Conservation (phyloP, 176 grass and related monocot species). For the Luzula sylvatica region DNA sequence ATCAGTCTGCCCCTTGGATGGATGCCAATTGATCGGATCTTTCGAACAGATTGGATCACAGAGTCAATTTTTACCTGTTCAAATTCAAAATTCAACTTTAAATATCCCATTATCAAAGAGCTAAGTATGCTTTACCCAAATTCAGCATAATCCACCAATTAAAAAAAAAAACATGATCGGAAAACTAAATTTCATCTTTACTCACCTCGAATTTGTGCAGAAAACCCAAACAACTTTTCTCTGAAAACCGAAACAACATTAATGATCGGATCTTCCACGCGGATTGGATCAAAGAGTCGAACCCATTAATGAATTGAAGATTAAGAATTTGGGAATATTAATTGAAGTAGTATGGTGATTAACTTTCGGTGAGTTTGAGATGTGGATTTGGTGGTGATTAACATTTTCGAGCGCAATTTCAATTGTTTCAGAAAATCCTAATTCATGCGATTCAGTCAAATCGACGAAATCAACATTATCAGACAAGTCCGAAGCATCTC, state of each 20-base stretch:
- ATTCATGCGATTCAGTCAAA: constrained; percentile 6
- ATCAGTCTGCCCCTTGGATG: too few relatives aligned
- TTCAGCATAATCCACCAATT: too few relatives aligned
- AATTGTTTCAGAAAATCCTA: too few relatives aligned
- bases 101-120: too few relatives aligned
- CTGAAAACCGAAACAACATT: neutral
- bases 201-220: neutral
- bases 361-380: constrained; percentile 17
- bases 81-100: too few relatives aligned
- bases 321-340: constrained; percentile 2
- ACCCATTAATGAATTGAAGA: neutral
- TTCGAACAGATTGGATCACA: too few relatives aligned
- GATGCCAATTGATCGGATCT: too few relatives aligned
- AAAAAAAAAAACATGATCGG: neutral
- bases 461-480: constrained; percentile 5
- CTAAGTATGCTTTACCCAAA: too few relatives aligned
- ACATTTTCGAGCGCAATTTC: too few relatives aligned
- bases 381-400: constrained; percentile 26
- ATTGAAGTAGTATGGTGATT: neutral
- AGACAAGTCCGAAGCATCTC: constrained; percentile 6
- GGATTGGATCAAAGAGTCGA: constrained; percentile 18
- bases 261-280: constrained; percentile 16
- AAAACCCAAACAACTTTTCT: neutral
- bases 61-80: too few relatives aligned
- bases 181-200: constrained; percentile 4